Percentiles rank a stretch among this genome's conserved stretches.
phyloP scores from a whole-genome alignment of 768 basidiomycete genomes.

The Leccinum boreale region DNA sequence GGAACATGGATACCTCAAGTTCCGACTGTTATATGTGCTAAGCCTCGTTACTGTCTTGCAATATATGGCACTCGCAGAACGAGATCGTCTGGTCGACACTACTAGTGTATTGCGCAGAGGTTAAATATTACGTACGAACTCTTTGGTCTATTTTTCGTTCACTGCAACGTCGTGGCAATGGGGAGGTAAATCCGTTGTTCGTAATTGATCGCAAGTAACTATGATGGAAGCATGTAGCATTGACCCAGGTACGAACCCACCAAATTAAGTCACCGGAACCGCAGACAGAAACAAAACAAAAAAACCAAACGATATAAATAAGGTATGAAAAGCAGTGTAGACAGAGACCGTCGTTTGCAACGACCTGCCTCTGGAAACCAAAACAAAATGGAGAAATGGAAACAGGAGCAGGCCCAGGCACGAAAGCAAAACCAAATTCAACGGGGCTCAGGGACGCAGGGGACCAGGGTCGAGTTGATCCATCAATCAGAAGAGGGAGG shows the following conservation, averaged over 20 bases:
- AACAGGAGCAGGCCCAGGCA: neutral
- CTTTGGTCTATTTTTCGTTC: neutral
- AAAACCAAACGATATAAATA: neutral
- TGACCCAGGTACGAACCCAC: neutral
- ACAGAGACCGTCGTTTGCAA: neutral
- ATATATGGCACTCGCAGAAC: neutral
- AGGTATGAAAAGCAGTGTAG: neutral
- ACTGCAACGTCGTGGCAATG: neutral
- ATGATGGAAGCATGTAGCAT: neutral
- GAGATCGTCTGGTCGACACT: neutral
- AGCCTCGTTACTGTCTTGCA: neutral
- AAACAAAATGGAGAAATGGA: neutral
- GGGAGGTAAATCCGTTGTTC: neutral
- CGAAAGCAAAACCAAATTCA: neutral
- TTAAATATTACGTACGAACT: neutral
- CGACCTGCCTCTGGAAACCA: neutral
- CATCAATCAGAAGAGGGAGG: conserved; percentile 17
- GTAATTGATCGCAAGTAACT: neutral
- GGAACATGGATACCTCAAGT: too few relatives aligned
- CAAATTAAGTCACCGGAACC: neutral
- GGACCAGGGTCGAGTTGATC: neutral
- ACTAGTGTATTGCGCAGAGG: neutral
- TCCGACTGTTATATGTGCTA: too few relatives aligned
- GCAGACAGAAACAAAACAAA: neutral
- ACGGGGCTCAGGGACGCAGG: neutral